A percentile compares a stretch with the other conserved stretches of the same genome.
Conservation (phyloP, 163 green algal species). For the Chloromonas sp. region DNA sequence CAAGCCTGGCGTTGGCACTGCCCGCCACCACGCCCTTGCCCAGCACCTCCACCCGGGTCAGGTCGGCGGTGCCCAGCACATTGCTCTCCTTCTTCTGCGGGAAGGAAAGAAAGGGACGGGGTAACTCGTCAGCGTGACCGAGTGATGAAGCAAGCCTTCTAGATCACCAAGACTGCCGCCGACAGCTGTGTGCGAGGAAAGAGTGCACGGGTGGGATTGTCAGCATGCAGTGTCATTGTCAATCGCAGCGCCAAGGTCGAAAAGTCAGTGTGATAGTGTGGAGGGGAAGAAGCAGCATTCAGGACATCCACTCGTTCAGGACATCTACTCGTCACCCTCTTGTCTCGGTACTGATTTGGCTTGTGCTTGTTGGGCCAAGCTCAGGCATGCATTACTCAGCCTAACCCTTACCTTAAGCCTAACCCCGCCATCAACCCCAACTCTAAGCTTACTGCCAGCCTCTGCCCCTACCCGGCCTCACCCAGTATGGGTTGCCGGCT, state of each 20-base stretch:
- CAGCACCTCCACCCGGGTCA: slow-evolving; percentile 3
- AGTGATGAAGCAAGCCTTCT: neutral
- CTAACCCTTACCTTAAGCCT: too few species aligned
- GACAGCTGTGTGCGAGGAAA: neutral
- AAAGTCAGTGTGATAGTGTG: too few species aligned
- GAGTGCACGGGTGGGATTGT: neutral
- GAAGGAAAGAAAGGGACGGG: neutral
- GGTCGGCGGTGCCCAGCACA: neutral
- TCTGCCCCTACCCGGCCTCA: neutral
- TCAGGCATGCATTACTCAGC: too few species aligned
- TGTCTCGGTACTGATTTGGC: too few species aligned
- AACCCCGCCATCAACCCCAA: neutral
- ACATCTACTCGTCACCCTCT: too few species aligned
- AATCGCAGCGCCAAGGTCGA: too few species aligned
- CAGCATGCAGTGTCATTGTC: neutral
- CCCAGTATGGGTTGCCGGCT: slow-evolving; percentile 5
- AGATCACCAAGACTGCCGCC: neutral
- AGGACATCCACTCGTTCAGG: too few species aligned
- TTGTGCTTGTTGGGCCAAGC: too few species aligned
- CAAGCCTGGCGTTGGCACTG: slow-evolving; percentile 6
- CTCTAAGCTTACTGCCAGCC: neutral
- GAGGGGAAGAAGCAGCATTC: too few species aligned
- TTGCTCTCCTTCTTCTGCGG: slow-evolving; percentile 7
- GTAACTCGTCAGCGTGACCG: neutral
- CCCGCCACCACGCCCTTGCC: neutral